Evolutionary conservation across 768 basidiomycete genomes (phyloP).

Genomic region (Fibroporia radiculosa): DNA sequence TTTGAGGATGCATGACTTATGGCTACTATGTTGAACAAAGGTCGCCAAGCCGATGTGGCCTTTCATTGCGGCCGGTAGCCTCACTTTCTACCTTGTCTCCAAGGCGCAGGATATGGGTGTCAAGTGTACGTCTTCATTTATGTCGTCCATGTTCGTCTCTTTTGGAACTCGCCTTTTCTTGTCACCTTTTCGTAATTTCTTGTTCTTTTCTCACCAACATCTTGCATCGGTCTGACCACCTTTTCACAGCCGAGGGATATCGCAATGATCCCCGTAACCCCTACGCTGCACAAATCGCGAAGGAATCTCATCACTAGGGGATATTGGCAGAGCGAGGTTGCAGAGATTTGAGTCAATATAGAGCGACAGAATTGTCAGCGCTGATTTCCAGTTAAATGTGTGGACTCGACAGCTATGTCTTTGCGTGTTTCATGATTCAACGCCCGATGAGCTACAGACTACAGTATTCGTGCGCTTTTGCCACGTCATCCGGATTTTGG

Average conservation of each 20-base stretch:
- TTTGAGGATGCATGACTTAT: slow-evolving; percentile 2
- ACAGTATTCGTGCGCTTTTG: background rate
- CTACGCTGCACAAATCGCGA: slow-evolving; percentile 70
- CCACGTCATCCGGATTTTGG: background rate
- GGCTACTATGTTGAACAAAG: slow-evolving; percentile 29
- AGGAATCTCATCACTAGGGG: slow-evolving; percentile 31
- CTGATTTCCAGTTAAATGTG: no score
- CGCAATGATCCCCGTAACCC: slow-evolving; percentile 78
- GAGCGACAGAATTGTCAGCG: no score
- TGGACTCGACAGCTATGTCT: background rate
- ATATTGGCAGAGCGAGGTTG: no score
- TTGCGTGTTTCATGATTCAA: background rate
- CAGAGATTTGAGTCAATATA: no score
- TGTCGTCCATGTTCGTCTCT: background rate
- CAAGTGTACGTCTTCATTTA: slow-evolving; percentile 49
- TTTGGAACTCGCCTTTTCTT: background rate
- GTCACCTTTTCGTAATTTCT: background rate
- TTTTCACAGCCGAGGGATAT: slow-evolving; percentile 48
- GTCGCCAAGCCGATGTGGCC: slow-evolving; percentile 72
- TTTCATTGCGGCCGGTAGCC: slow-evolving; percentile 57
- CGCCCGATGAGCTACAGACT: no score
- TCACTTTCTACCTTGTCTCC: slow-evolving; percentile 61
- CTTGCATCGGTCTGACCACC: no score
- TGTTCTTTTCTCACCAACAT: slow-evolving; percentile 1
- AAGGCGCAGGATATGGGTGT: slow-evolving; percentile 64